A percentile compares a stretch with the other conserved stretches of the same genome.
Evolutionary conservation across 2,329 filamentous ascomycete species (phyloP).

Genomic region (Fusarium robinianum): DNA sequence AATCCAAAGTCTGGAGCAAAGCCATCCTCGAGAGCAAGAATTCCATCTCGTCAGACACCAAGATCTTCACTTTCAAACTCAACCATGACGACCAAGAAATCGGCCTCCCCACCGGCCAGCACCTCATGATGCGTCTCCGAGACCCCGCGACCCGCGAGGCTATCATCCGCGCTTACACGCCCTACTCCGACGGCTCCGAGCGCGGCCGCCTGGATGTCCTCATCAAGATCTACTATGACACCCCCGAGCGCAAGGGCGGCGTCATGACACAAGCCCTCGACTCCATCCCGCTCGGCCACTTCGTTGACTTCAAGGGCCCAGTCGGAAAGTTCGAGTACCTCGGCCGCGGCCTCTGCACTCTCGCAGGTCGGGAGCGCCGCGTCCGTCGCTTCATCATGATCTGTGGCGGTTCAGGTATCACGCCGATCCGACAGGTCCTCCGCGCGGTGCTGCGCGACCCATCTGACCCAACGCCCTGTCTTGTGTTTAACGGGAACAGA

Average conservation of each 20-base stretch:
- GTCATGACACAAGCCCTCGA: conserved; percentile 84
- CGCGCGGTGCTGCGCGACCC: conserved; percentile 64
- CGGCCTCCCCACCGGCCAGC: conserved; percentile 82
- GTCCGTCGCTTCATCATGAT: conserved; percentile 82
- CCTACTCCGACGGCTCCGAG: conserved; percentile 67
- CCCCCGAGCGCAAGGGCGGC: conserved; percentile 62
- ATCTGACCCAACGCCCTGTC: conserved; percentile 67
- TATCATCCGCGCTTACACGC: conserved; percentile 87
- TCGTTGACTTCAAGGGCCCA: conserved; percentile 85
- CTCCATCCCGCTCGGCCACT: conserved; percentile 69
- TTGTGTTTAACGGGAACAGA: conserved; percentile 80
- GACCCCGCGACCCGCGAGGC: conserved; percentile 72
- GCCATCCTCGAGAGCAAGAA: conserved; percentile 70
- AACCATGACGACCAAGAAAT: conserved; percentile 71
- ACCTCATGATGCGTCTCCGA: conserved; percentile 80
- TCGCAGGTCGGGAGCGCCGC: conserved; percentile 60
- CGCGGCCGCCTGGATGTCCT: conserved; percentile 73
- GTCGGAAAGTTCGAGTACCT: conserved; percentile 84
- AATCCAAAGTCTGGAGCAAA: conserved; percentile 73
- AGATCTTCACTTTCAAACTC: conserved; percentile 80
- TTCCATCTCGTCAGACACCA: conserved; percentile 75
- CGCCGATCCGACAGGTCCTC: conserved; percentile 86
- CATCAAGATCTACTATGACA: conserved; percentile 79
- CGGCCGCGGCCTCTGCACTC: conserved; percentile 64
- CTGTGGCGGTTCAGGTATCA: conserved; percentile 86